Base-by-base conservation (phyloP, 768 basidiomycete genomes). In the Suillus alpinus region DNA sequence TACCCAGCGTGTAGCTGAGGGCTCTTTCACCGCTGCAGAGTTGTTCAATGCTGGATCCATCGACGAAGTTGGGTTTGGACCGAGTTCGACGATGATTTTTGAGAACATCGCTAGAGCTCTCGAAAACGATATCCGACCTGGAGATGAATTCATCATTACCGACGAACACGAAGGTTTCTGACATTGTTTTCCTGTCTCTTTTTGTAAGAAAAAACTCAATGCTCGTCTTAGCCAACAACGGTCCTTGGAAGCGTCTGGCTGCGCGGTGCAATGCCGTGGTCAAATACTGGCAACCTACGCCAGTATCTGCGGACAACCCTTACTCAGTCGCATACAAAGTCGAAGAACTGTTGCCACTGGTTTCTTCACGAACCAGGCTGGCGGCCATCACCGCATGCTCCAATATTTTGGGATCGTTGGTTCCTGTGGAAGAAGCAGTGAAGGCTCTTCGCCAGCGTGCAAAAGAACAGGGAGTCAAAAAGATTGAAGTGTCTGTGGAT, bases 111-210 rank as follows among this genome's bases (percentile, higher is more conserved):
- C 89, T 0, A 75, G 88, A 5, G 83, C 84, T 0, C 67, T 92
- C 59, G 88, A 88, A 37, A 66, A 64, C 0, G 80, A 80, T 56
- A 77, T 92, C 31, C 68, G 79, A 39, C 62, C 74, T 0, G 87
- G 83, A 4, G 91, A 92, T 60, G 91, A 92, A 71, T 85, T 92
- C 59, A 85, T 94, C 58, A 69, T 92, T n/a, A 89, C 88, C 0
- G 83, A 82, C 1, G 91, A 92, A 68, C 91, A 94, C 63, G 91
- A 94, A 79, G 85, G 89, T 91, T 41, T 31, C 75, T 60, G 3
- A 12, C 2, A 18, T 55, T 10, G 1, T 39, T 16, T 39, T 39
- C 26, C 2, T 55, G 36, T 26, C 4, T 13, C 26, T 59, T 13
- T 20, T 53, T 41, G 39, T 43, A 44, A 39, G 0, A 47, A 41